Evolutionary conservation across 2,329 filamentous ascomycete genomes (phyloP), one percentile per base, ranked within the genome.

Genomic region (Penicillium sp.): DNA sequence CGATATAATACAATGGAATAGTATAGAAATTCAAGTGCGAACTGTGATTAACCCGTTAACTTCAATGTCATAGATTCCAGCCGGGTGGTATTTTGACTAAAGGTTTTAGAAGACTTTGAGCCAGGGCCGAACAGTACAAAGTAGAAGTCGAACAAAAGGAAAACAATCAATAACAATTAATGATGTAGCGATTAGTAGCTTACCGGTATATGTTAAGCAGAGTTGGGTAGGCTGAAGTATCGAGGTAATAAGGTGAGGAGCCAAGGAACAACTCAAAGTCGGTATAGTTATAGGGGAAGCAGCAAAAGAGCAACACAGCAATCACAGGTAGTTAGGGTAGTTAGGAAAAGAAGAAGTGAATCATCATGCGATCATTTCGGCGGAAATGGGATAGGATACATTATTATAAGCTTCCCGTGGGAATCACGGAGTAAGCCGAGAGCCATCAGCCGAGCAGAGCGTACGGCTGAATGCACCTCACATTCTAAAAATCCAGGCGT

Each of bases 361-460:
- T 17, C 19, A 42, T 60, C 47, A 57, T 58, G 57, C 31, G 60
- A 56, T 27, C 15, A 47, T 19, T 15, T 56, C 54, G 62, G 58
- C 53, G 56, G 52, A 31, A 57, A 61, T 61, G 54, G 41, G 55
- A 53, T 46, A 52, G 29, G 31, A 35, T 19, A 35, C 19, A 40
- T 54, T 13, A 56, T 64, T 66, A 63, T 64, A 65, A 40, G 29
- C 23, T 43, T 59, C 35, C 53, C 45, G n/a, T 51, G 31, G 55
- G 38, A 54, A 59, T 51, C 56, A 60, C 63, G 58, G 56, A 53
- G 57, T 41, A 56, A 47, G 41, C 56, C 49, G 42, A 61, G 52
- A 35, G 41, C 53, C 54, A 60, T 61, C 48, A 61, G 54, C 37
- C 50, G 43, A 54, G 48, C 33, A 56, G n/a, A 50, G 53, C 37